Evolutionary conservation across 75 land plant species (phyloP), one percentile per base, ranked within the genome.

Genomic region (Cupressus sempervirens): DNA sequence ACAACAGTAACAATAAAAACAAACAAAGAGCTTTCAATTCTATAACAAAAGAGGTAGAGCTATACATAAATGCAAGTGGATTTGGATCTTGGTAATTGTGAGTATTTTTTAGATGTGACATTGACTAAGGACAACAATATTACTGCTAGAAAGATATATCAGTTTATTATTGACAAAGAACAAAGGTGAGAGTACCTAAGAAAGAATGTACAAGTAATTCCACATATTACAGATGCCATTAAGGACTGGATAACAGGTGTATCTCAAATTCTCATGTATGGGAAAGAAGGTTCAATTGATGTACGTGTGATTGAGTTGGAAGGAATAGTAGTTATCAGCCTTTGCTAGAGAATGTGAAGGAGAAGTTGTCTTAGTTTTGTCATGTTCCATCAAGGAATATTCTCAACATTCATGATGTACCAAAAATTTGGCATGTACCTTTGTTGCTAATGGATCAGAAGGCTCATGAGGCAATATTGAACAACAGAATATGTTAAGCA

Each of bases 31-130:
- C n/a, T n/a, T n/a, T n/a, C n/a, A n/a, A n/a, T n/a, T n/a, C n/a
- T n/a, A n/a, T n/a, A n/a, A n/a, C n/a, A n/a, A n/a, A n/a, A n/a
- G n/a, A n/a, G n/a, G n/a, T n/a, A n/a, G n/a, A n/a, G n/a, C n/a
- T n/a, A n/a, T n/a, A n/a, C n/a, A n/a, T n/a, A n/a, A n/a, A n/a
- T n/a, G n/a, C n/a, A 96, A 96, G 98, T 96, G 46, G 98, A 96
- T 89, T 88, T 96, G 90, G 98, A 96, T 76, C 91, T 96, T 83
- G 98, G 98, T 45, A 96, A 96, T 82, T 96, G 95, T 85, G 98
- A 95, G 79, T 85, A 95, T 1, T 96, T 96, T 89, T 88, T 96
- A 70, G 98, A 96, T 89, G 89, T 96, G 70, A 96, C 91, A 32
- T 89, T 96, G 50, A 96, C 98, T 13, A 89, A 82, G 84, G 92